Evolutionary conservation across 495 filamentous ascomycete genomes (phyloP).

Genomic region (Hypoxylon fragiforme): DNA sequence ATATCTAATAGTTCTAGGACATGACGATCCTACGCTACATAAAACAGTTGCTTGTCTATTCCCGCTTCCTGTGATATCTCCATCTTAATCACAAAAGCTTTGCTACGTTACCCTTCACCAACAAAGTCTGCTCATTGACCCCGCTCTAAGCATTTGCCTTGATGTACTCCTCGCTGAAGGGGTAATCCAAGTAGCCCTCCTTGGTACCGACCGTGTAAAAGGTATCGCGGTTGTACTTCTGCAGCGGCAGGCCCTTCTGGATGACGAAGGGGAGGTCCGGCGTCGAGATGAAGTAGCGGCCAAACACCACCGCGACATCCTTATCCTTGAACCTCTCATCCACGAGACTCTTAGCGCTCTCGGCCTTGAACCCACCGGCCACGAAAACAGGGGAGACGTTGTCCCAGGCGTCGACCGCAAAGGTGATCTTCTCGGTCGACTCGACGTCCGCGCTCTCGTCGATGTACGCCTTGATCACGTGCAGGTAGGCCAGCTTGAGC

Average conservation of each 20-base stretch:
- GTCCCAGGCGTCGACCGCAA: conserved; percentile 31
- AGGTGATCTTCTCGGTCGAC: conserved; percentile 18
- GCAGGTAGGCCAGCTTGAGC: conserved; percentile 62
- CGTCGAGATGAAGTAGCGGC: conserved; percentile 64
- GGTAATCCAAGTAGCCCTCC: conserved; percentile 67
- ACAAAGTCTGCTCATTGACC: too few relatives aligned
- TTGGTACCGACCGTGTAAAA: conserved; percentile 57
- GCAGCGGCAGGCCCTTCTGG: conserved; percentile 54
- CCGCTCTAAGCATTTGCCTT: conserved; percentile 14
- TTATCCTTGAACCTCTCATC: conserved; percentile 55
- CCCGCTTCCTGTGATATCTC: too few relatives aligned
- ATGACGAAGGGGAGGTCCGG: conserved; percentile 68
- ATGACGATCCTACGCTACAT: too few relatives aligned
- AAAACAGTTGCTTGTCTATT: too few relatives aligned
- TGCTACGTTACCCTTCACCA: too few relatives aligned
- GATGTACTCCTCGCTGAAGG: conserved; percentile 38
- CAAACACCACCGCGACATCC: conserved; percentile 57
- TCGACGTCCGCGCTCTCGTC: neutral
- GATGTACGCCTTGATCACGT: conserved; percentile 58
- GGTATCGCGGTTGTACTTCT: conserved; percentile 54
- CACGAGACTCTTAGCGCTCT: conserved; percentile 46
- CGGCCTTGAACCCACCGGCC: conserved; percentile 30
- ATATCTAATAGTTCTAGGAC: too few relatives aligned
- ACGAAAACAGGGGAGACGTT: conserved; percentile 30
- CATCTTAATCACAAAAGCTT: too few relatives aligned